Percentiles rank a stretch among this genome's conserved stretches.
phyloP scores from a whole-genome alignment of 305 asterid genomes.

The Fraxinus platypoda region DNA sequence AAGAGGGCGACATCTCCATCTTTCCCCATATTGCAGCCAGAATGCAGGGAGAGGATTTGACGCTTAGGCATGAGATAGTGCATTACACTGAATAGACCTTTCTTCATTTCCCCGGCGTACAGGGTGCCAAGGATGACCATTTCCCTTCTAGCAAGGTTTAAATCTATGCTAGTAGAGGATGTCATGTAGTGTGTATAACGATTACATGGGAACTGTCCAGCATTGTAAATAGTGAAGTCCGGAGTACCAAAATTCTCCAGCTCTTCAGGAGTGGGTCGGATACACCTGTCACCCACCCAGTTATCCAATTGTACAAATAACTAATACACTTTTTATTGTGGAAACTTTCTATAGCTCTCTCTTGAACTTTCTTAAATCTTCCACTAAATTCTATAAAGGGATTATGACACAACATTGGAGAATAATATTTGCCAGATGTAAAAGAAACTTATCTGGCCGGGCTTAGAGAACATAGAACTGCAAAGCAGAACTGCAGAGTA shows the following conservation, averaged over 20 bases:
- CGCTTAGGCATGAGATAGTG: slow-evolving; percentile 99
- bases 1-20: slow-evolving; percentile 95
- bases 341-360: slow-evolving; percentile 25
- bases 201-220: slow-evolving; percentile 98
- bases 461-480: slow-evolving; percentile 36
- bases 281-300: slow-evolving; percentile 94
- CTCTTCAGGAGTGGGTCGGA: slow-evolving; percentile 99
- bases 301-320: slow-evolving; percentile 46
- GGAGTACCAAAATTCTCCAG: slow-evolving; percentile 97
- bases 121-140: slow-evolving; percentile 99
- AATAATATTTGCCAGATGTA: slow-evolving; percentile 7
- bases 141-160: slow-evolving; percentile 84
- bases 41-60: slow-evolving; percentile 88
- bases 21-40: slow-evolving; percentile 99
- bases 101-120: slow-evolving; percentile 99
- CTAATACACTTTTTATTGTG: slow-evolving; percentile 18
- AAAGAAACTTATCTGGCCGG: slow-evolving; percentile 44
- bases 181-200: slow-evolving; percentile 99
- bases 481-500: slow-evolving; percentile 30
- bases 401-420: neutral
- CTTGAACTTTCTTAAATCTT: slow-evolving; percentile 21
- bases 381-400: slow-evolving; percentile 14
- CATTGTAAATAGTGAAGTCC: slow-evolving; percentile 99
- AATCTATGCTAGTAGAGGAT: slow-evolving; percentile 97
- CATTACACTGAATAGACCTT: slow-evolving; percentile 95